Conservation (phyloP, 139 green algal species). For the Chlamydomonas applanata region DNA sequence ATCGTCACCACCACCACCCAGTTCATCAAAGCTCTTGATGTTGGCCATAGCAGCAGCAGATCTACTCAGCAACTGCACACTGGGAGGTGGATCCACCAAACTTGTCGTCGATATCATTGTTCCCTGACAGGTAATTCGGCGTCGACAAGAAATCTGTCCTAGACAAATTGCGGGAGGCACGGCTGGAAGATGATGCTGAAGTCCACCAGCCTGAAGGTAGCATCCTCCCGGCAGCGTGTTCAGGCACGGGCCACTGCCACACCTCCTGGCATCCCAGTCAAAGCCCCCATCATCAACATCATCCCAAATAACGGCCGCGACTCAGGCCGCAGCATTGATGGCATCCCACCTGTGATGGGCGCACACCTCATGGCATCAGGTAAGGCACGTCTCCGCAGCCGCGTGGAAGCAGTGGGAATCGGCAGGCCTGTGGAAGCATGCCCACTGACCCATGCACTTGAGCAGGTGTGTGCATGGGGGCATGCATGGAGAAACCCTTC, state of each 20-base stretch:
- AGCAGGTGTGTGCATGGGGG: too few species aligned
- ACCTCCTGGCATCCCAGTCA: too few species aligned
- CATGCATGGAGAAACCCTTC: not conserved
- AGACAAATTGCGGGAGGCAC: not conserved
- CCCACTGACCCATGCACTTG: too few species aligned
- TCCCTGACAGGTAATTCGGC: not conserved
- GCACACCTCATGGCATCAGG: constrained; percentile 84
- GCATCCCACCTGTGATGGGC: constrained; percentile 87
- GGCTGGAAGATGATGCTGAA: not conserved
- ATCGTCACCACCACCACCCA: constrained; percentile 32
- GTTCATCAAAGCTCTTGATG: constrained; percentile 53
- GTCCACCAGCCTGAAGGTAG: constrained; percentile 11
- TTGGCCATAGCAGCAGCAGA: constrained; percentile 34
- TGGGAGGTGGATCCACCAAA: too few species aligned
- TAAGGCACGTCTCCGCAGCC: too few species aligned
- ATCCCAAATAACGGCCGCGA: constrained; percentile 50
- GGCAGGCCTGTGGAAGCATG: too few species aligned
- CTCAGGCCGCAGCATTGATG: constrained; percentile 24
- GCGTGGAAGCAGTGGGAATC: too few species aligned
- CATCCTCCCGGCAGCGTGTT: not conserved
- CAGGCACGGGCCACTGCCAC: too few species aligned
- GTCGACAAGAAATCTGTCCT: not conserved
- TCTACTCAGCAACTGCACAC: too few species aligned
- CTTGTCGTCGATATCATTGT: too few species aligned
- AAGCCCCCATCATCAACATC: constrained; percentile 46